Base-by-base conservation (phyloP, 2,329 filamentous ascomycete genomes). In the Seiridium cupressi region DNA sequence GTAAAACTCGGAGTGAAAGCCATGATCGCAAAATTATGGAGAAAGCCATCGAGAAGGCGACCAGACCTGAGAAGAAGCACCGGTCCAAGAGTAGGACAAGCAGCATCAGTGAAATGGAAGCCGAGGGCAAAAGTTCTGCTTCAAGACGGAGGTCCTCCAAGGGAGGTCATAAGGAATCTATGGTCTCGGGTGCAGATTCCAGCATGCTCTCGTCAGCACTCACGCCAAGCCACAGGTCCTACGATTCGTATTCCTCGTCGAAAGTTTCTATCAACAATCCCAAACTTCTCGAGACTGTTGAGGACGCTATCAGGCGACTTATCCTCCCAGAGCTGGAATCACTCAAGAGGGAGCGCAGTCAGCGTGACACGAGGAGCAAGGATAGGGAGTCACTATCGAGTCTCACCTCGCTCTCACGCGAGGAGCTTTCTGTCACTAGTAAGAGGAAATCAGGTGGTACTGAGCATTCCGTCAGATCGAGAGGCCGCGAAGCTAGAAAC, bases 271-370 rank as follows among this genome's bases (percentile, higher is more conserved):
- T 96, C 72, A 96, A 96, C 76, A 97, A 97, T 69, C 93, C 93
- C 0, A 95, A 92, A 71, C 79, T 97, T 2, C 83, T 97, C 2
- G 91, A 95, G 69, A 95, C 93, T 0, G 93, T 97, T 3, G 93
- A 97, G 76, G 93, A 97, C 76, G 93, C 93, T 11, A 96, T 97
- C 69, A 89, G 92, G 63, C 86, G 93, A 54, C 82, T 97, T 55
- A 96, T 97, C 57, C 78, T 99, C 3, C 95, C 95, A 0, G 94
- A 99, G 74, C 81, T 99, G 49, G 94, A 92, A 67, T 92, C 93
- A 8, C 80, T 99, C 58, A 97, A 97, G 74, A 88, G 93, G 68
- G 93, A 97, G 70, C 91, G 94, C 72, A 93, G 91, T 73, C 89
- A 89, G 64, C 87, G 89, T 63, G 84, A 89, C 64, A 89, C 87